These are phyloP conservation scores for Aspergillus costaricaensis DNA, from an alignment of 2,329 filamentous ascomycete species.

Conservation along the genomic window DNA sequence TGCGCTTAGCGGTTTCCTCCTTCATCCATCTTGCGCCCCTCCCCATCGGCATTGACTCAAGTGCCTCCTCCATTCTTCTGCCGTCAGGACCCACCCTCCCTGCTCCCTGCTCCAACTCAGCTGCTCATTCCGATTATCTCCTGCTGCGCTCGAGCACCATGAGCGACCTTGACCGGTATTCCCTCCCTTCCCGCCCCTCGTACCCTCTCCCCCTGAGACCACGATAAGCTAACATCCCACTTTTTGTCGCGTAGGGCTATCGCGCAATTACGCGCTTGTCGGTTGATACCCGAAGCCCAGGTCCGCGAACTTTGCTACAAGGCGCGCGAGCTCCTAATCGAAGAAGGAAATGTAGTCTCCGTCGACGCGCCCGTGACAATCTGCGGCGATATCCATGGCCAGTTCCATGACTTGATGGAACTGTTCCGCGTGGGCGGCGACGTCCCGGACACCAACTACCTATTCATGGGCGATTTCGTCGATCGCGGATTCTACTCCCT, in stretches of 20 bases:
- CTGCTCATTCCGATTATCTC: slow-evolving; percentile 4
- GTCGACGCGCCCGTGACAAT: slow-evolving; percentile 96
- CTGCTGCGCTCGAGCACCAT: slow-evolving; percentile 53
- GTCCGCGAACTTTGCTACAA: slow-evolving; percentile 98
- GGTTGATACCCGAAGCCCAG: slow-evolving; percentile 91
- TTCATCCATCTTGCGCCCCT: slow-evolving; percentile 12
- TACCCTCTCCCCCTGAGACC: neutral
- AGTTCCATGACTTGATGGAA: slow-evolving; percentile 97
- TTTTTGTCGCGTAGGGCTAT: slow-evolving; percentile 68
- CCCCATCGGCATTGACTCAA: slow-evolving; percentile 11
- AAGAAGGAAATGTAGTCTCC: slow-evolving; percentile 95
- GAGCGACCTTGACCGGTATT: slow-evolving; percentile 91
- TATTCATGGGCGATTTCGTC: slow-evolving; percentile 99
- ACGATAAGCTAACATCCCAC: slow-evolving; percentile 5
- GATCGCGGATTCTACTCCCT: slow-evolving; percentile 98
- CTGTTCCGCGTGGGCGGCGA: slow-evolving; percentile 91
- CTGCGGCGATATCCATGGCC: slow-evolving; percentile 95
- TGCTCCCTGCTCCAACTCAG: slow-evolving; percentile 9
- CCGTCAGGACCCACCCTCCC: slow-evolving; percentile 22
- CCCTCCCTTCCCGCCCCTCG: neutral
- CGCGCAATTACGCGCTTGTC: slow-evolving; percentile 90
- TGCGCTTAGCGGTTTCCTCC: slow-evolving; percentile 23
- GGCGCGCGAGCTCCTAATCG: slow-evolving; percentile 90
- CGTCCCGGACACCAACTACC: slow-evolving; percentile 92
- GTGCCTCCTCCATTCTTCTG: slow-evolving; percentile 14